Conservation (phyloP, 2,329 filamentous ascomycete species). For the Hypoxylon sp. region DNA sequence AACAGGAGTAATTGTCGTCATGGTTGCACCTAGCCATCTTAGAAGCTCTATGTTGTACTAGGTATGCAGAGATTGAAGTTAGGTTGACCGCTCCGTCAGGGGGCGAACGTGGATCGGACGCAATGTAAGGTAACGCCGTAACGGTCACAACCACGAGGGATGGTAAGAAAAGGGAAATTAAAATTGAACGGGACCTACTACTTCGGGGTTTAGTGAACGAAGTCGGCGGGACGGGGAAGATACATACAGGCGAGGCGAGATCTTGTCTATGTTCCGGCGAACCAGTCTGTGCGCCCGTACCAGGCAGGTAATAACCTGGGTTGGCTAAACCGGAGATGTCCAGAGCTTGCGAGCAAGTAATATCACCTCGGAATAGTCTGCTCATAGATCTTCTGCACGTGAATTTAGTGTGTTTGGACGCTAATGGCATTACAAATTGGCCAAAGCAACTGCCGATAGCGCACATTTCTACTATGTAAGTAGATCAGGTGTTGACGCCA, state of each 20-base stretch:
- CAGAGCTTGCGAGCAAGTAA: conserved; percentile 7
- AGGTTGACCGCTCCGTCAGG: conserved; percentile 22
- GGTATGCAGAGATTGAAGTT: conserved; percentile 2
- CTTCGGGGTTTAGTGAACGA: conserved; percentile 19
- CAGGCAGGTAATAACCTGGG: conserved; percentile 18
- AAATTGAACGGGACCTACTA: conserved; percentile 26
- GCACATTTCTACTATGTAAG: conserved; percentile 13
- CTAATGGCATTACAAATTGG: conserved; percentile 2
- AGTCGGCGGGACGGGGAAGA: conserved; percentile 29
- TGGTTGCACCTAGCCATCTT: not conserved
- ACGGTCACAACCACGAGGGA: conserved; percentile 34
- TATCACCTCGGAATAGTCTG: conserved; percentile 31
- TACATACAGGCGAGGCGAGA: conserved; percentile 37
- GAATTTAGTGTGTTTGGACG: not conserved
- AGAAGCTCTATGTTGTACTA: not conserved
- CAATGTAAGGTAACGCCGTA: conserved; percentile 40
- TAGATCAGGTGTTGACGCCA: conserved; percentile 16
- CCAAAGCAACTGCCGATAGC: conserved; percentile 28
- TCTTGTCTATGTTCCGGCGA: conserved; percentile 37
- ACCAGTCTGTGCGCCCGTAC: conserved; percentile 43
- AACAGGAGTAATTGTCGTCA: not conserved
- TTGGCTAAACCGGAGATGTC: conserved; percentile 24
- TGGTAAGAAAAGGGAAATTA: conserved; percentile 21
- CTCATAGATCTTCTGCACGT: conserved; percentile 13
- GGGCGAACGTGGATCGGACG: conserved; percentile 23